A percentile compares a stretch with the other conserved stretches of the same genome.
phyloP scores from a whole-genome alignment of 345 rosid species.

The Raphanus raphanistrum region DNA sequence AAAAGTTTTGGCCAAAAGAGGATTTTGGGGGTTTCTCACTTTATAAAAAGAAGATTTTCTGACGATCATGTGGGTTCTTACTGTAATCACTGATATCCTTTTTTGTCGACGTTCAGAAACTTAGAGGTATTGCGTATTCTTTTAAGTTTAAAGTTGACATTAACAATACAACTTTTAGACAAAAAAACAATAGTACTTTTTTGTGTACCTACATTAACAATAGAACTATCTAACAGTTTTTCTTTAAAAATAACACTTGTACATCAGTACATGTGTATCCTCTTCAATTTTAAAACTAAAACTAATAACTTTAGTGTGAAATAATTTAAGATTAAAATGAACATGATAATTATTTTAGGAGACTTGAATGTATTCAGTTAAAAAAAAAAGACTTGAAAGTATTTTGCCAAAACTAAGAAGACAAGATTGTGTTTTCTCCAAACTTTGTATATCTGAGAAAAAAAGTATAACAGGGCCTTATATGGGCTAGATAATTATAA shows the following conservation, averaged over 20 bases:
- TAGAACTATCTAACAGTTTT: too few species aligned
- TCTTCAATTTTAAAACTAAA: background rate
- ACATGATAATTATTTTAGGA: background rate
- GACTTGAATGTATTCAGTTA: background rate
- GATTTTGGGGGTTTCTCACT: slow-evolving; percentile 2
- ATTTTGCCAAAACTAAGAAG: too few species aligned
- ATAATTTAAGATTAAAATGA: background rate
- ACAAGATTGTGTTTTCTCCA: too few species aligned
- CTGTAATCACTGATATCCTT: background rate
- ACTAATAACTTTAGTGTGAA: background rate
- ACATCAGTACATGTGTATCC: background rate
- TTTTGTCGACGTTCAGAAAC: background rate
- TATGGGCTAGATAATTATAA: slow-evolving; percentile 11
- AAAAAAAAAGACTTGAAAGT: too few species aligned
- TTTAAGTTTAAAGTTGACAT: background rate
- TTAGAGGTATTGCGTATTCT: slow-evolving; percentile 10
- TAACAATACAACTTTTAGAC: too few species aligned
- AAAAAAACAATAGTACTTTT: too few species aligned
- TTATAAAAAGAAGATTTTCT: background rate
- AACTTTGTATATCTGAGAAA: background rate
- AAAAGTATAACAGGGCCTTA: background rate
- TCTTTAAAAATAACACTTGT: too few species aligned
- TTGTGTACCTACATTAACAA: too few species aligned
- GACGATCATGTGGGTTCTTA: slow-evolving; percentile 20
- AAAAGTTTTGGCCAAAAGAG: background rate